Conservation (phyloP, 179 eudicot genomes). For the Sideroxylon spinosum region DNA sequence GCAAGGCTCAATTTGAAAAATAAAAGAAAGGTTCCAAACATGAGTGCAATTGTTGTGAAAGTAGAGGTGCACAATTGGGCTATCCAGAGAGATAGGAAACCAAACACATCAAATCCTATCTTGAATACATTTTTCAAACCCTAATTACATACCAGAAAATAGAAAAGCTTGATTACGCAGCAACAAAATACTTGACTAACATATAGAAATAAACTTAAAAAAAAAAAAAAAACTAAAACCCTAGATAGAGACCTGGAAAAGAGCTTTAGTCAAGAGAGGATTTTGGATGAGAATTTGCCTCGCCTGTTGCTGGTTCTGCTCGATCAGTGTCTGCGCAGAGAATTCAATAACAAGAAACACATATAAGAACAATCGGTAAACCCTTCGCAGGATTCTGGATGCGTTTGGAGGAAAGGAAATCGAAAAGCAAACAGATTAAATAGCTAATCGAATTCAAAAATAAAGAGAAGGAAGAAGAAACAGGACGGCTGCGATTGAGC, state of each 20-base stretch:
- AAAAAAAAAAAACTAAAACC: constrained; percentile 2
- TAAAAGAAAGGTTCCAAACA: no score
- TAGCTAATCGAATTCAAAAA: background rate
- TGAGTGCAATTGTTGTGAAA: no score
- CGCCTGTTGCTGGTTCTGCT: constrained; percentile 86
- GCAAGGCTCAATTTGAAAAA: no score
- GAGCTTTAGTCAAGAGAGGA: constrained; percentile 74
- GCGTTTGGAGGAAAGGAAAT: background rate
- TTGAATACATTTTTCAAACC: background rate
- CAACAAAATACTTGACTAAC: background rate
- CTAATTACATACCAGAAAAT: background rate
- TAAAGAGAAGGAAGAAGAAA: no score
- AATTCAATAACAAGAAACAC: constrained; percentile 7
- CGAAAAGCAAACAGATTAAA: no score
- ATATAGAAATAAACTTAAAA: background rate
- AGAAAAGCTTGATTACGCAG: background rate
- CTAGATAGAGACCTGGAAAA: constrained; percentile 63
- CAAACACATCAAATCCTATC: background rate
- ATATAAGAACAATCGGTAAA: background rate
- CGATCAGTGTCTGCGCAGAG: constrained; percentile 51
- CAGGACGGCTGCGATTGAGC: background rate
- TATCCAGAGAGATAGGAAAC: background rate
- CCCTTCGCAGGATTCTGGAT: background rate
- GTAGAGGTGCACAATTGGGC: background rate
- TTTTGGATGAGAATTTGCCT: constrained; percentile 76